Evolutionary conservation across 352 stramenopile species (phyloP), one percentile per base, ranked within the genome.

Genomic region (Pilasporangium apinafurcum): DNA sequence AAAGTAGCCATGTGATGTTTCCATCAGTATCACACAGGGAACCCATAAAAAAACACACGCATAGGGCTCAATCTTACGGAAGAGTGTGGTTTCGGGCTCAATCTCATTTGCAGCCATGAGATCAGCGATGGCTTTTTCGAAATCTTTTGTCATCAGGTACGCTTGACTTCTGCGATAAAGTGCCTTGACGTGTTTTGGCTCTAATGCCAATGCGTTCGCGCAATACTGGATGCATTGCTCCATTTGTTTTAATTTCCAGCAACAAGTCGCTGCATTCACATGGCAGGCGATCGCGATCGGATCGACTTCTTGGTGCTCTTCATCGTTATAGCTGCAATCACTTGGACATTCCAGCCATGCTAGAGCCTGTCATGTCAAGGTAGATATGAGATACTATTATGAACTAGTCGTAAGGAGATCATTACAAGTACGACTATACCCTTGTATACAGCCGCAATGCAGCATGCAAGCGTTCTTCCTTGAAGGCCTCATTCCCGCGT

Each of bases 91-190:
- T 16, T 57, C 46, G 0, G 69, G 69, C 17, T 86, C 69, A 7
- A 68, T 25, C 2, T 64, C 26, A 8, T 59, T 22, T 14, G 66
- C 49, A 8, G 42, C 45, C 18, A 57, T 59, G 27, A 90, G 55
- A 56, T 90, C 77, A n/a, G 32, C 38, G 7, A 87, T 37, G 3
- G 74, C 77, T 7, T 71, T 34, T 6, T 75, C 59, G 30, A 83
- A 88, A 36, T 75, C 65, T 38, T 85, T 88, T 17, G 53, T 56
- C 10, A 56, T 45, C 5, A 71, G 32, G 32, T 72, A 76, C 27
- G 72, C 80, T 39, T 90, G 76, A 35, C 76, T 83, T 32, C 77
- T 68, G 22, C 69, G 61, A 53, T 69, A 90, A 9, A 74, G 61
- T 40, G 77, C 76, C 47, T 92, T 92, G 8, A 65, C 48, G 47